Base-by-base conservation (phyloP, 176 grass and related monocot genomes). In the Avena atlantica region DNA sequence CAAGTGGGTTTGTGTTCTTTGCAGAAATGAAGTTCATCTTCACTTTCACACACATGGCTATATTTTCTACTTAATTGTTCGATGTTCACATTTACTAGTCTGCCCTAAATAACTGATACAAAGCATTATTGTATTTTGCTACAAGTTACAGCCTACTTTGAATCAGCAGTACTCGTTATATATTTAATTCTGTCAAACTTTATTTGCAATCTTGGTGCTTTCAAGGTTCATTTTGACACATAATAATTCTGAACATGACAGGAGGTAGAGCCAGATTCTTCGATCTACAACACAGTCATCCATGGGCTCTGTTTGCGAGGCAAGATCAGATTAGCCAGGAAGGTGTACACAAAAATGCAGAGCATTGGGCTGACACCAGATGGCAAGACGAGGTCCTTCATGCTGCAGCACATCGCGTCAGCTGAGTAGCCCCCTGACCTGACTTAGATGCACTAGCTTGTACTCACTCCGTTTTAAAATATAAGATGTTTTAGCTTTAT, bases 261-360 rank as follows among this genome's bases (percentile, higher is more conserved):
- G 86, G 75, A 78, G 85, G 78, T 91, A 25, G 65, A 84, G n/a
- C 90, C 88, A 59, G 85, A 94, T 62, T 87, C 91, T 57, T 95
- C 91, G 15, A 77, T 95, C 83, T 98, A 92, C 84, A 93, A 95
- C 45, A 37, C 86, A 16, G 87, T 92, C 76, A 92, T 94, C 79
- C 96, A 95, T 0, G 91, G 94, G n/a, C 87, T 98, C 25, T 98
- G 91, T 84, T 59, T 93, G 78, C 78, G 87, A 91, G 93, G 86
- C 77, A 92, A 92, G 81, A 86, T 67, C 78, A 82, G 31, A 56
- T 62, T 91, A 63, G 93, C 91, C 44, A 98, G 90, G 81, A 91
- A 76, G 58, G 47, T 91, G 37, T 93, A 91, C 78, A 56, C 31
- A 1, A 89, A 91, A 66, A 95, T 98, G 93, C 90, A 85, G 17